phyloP scores from a whole-genome alignment of 192 early-diverging fungal species.

The Podila horticola region DNA sequence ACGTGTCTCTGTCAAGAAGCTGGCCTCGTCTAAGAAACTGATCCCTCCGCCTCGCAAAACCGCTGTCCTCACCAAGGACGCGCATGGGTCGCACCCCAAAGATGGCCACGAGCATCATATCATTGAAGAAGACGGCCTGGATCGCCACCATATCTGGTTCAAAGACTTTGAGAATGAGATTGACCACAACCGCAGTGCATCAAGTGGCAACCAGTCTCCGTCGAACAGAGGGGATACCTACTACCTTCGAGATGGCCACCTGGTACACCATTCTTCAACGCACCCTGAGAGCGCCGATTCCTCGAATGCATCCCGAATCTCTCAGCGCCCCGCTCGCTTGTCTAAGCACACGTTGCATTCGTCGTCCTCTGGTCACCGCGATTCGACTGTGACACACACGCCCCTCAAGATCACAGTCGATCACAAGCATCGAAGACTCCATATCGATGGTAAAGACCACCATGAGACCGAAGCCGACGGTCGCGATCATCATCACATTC shows the following conservation, averaged over 20 bases:
- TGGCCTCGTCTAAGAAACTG: background rate
- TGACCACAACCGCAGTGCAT: background rate
- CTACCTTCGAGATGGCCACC: too few relatives aligned
- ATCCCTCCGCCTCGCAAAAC: background rate
- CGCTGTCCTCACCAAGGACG: background rate
- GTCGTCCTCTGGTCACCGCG: too few relatives aligned
- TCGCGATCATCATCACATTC: conserved; percentile 23
- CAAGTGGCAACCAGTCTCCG: background rate
- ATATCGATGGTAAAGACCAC: conserved; percentile 5
- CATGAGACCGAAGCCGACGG: conserved; percentile 14
- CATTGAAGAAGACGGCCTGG: conserved; percentile 11
- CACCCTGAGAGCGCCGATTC: too few relatives aligned
- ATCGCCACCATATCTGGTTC: conserved; percentile 34
- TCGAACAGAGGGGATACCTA: background rate
- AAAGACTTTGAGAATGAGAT: conserved; percentile 1
- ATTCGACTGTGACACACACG: too few relatives aligned
- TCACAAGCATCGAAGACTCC: conserved; percentile 3
- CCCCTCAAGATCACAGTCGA: conserved; percentile 11
- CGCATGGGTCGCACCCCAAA: background rate
- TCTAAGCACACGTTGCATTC: too few relatives aligned
- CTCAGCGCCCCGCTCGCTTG: too few relatives aligned
- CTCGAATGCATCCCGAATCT: too few relatives aligned
- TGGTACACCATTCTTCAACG: too few relatives aligned
- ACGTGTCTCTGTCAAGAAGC: background rate
- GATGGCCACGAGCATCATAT: conserved; percentile 23